Conservation (phyloP, 495 filamentous ascomycete genomes). For the Chaetomidium leptoderma region DNA sequence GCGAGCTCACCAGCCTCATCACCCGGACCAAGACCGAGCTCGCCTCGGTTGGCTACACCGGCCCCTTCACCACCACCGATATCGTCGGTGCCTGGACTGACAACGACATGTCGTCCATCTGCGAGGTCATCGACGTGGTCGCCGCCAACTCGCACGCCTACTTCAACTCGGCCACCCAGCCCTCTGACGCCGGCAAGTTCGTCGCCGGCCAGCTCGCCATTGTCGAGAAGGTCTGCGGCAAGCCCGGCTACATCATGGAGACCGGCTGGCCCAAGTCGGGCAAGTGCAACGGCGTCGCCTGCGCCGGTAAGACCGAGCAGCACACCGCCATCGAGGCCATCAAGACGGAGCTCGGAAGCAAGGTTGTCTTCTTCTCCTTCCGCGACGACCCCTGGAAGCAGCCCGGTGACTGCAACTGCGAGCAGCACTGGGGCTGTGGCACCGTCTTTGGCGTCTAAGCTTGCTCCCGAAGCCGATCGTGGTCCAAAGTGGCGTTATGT, state of each 20-base stretch:
- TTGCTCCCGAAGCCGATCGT: not conserved
- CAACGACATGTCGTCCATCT: conserved; percentile 57
- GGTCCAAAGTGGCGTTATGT: too few relatives aligned
- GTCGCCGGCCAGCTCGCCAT: conserved; percentile 60
- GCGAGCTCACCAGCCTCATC: conserved; percentile 67
- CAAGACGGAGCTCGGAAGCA: conserved; percentile 45
- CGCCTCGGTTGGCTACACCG: conserved; percentile 70
- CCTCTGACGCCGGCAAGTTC: conserved; percentile 68
- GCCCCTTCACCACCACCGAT: conserved; percentile 80
- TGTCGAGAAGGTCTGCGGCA: conserved; percentile 64
- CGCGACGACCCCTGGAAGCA: conserved; percentile 79
- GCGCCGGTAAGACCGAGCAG: conserved; percentile 66
- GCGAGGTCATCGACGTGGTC: conserved; percentile 68
- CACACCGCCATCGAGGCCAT: conserved; percentile 64
- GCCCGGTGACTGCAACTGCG: conserved; percentile 63
- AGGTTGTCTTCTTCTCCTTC: conserved; percentile 75
- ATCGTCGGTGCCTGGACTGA: conserved; percentile 63
- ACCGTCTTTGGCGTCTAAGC: conserved; percentile 47
- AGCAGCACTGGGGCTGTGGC: conserved; percentile 72
- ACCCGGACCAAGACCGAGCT: conserved; percentile 46
- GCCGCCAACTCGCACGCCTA: conserved; percentile 87
- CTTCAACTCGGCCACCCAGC: conserved; percentile 69
- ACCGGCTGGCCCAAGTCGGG: conserved; percentile 83
- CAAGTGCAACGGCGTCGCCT: conserved; percentile 62
- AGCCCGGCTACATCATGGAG: conserved; percentile 73